These are phyloP conservation scores for Penicillium pulvis DNA, from an alignment of 495 filamentous ascomycete species.

Conservation along the genomic window DNA sequence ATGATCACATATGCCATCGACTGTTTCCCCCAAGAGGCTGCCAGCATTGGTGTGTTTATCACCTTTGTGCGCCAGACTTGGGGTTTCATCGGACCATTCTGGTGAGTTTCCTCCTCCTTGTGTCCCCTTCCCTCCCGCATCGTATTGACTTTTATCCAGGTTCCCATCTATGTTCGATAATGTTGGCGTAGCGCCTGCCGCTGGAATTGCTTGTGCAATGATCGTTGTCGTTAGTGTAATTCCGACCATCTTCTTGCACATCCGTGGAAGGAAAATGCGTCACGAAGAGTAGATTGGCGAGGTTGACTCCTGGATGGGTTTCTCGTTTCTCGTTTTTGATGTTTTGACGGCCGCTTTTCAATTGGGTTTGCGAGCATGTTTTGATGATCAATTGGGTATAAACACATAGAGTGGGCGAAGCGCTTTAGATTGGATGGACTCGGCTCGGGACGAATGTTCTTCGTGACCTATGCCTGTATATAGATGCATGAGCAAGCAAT, in stretches of 20 bases:
- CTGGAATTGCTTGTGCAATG: conserved; percentile 43
- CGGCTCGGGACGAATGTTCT: conserved; percentile 1
- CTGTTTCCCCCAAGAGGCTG: conserved; percentile 50
- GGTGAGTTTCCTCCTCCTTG: conserved; percentile 20
- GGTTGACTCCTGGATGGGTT: conserved; percentile 30
- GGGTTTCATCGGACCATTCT: conserved; percentile 63
- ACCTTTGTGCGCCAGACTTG: conserved; percentile 56
- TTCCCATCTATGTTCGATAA: conserved; percentile 53
- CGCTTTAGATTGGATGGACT: conserved; percentile 7
- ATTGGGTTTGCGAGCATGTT: background rate
- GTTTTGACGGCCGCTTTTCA: background rate
- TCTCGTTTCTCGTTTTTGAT: conserved; percentile 30
- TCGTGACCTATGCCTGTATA: conserved; percentile 13
- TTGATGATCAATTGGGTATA: conserved; percentile 2
- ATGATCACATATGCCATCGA: conserved; percentile 60
- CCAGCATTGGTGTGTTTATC: conserved; percentile 58
- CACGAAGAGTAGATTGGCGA: conserved; percentile 12
- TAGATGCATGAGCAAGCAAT: conserved; percentile 9
- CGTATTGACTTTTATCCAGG: conserved; percentile 10
- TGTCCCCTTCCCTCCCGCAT: conserved; percentile 9
- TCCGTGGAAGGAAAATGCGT: conserved; percentile 35
- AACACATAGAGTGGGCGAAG: conserved; percentile 12
- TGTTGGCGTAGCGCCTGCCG: conserved; percentile 43
- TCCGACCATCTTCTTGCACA: conserved; percentile 46
- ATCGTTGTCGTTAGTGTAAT: conserved; percentile 48